Conservation (phyloP, 2,329 filamentous ascomycete genomes). For the Colletotrichum cuscutae region DNA sequence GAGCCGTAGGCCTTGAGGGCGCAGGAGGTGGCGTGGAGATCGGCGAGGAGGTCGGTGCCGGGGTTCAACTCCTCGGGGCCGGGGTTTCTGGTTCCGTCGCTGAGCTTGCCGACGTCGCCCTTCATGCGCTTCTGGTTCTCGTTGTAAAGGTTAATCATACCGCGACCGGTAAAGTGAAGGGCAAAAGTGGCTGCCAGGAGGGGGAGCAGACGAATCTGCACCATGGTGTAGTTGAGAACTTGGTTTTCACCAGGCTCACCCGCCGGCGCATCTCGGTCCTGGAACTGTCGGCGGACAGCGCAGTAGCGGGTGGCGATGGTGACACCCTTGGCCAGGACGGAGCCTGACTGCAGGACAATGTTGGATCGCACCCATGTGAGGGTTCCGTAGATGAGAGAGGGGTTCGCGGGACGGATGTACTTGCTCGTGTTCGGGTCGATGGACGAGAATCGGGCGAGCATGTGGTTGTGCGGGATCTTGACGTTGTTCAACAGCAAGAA, state of each 20-base stretch:
- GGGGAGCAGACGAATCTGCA: conserved; percentile 78
- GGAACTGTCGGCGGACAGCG: conserved; percentile 80
- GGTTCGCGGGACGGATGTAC: conserved; percentile 74
- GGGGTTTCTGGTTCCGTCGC: conserved; percentile 61
- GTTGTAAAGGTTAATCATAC: conserved; percentile 79
- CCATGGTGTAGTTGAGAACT: conserved; percentile 85
- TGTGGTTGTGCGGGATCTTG: conserved; percentile 79
- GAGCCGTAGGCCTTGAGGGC: conserved; percentile 80
- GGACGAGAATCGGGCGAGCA: conserved; percentile 54
- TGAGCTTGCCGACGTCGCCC: conserved; percentile 51
- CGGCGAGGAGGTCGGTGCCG: conserved; percentile 75
- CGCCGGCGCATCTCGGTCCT: conserved; percentile 74
- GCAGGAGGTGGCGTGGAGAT: conserved; percentile 81
- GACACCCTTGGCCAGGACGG: conserved; percentile 77
- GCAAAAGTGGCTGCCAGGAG: conserved; percentile 80
- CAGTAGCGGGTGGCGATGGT: conserved; percentile 82
- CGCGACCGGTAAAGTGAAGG: conserved; percentile 81
- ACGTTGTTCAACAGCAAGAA: conserved; percentile 82
- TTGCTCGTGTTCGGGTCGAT: conserved; percentile 75
- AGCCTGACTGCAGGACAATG: conserved; percentile 79
- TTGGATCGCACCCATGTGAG: conserved; percentile 79
- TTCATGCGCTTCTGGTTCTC: conserved; percentile 77
- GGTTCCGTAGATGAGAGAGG: conserved; percentile 78
- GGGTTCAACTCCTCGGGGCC: conserved; percentile 73
- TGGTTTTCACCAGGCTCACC: conserved; percentile 73